Conservation (phyloP, 768 basidiomycete genomes). For the Chalciporus pseudorubinellus region DNA sequence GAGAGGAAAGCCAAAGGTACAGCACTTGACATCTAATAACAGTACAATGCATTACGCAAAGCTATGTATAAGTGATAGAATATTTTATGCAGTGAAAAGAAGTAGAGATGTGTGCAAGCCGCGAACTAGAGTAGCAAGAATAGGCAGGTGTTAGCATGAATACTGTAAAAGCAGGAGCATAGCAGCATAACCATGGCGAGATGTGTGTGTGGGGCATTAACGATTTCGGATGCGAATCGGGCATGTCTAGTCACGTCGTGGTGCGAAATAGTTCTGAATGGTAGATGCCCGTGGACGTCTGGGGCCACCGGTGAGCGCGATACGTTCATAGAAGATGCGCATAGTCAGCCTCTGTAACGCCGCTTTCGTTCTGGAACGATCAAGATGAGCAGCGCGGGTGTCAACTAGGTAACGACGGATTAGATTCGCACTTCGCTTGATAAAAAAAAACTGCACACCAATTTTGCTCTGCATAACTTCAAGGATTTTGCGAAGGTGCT, state of each 20-base stretch:
- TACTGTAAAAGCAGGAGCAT: not conserved
- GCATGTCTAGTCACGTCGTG: constrained; percentile 18
- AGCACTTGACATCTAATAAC: not conserved
- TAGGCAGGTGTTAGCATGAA: not conserved
- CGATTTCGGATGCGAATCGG: not conserved
- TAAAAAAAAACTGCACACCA: constrained; percentile 42
- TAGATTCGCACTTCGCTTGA: not conserved
- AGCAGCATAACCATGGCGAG: not conserved
- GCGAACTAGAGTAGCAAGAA: constrained; percentile 1
- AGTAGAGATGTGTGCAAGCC: not conserved
- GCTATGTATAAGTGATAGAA: constrained; percentile 24
- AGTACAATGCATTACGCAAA: constrained; percentile 1
- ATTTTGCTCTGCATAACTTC: constrained; percentile 59
- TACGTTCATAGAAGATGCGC: constrained; percentile 62
- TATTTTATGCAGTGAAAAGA: constrained; percentile 16
- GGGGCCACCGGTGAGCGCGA: constrained; percentile 28
- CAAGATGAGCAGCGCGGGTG: constrained; percentile 70
- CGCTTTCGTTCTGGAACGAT: constrained; percentile 72
- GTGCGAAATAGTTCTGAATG: constrained; percentile 30
- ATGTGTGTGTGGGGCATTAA: not conserved
- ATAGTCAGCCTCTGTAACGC: constrained; percentile 62
- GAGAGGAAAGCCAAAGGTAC: not conserved
- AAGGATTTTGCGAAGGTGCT: constrained; percentile 46
- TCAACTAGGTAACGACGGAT: constrained; percentile 45
- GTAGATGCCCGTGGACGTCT: constrained; percentile 23